Evolutionary conservation across 768 basidiomycete genomes (phyloP).

Genomic region (Neoboletus subvelutipes): DNA sequence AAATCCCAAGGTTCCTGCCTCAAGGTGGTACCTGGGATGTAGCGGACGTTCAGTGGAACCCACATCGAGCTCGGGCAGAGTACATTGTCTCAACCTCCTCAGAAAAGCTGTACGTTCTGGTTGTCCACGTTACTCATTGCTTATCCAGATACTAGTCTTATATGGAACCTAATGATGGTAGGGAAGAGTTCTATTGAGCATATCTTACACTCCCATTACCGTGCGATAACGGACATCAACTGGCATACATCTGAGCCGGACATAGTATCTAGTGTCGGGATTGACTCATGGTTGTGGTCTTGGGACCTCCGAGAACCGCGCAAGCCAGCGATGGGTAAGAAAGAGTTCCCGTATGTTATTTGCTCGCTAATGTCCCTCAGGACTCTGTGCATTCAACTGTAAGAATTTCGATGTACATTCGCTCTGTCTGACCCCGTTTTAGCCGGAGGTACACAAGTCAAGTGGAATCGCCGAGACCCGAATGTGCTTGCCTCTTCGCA

Average conservation of each 20-base stretch:
- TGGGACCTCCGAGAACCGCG: constrained; percentile 83
- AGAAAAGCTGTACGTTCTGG: constrained; percentile 71
- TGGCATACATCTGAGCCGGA: constrained; percentile 90
- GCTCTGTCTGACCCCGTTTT: background rate
- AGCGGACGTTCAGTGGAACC: constrained; percentile 91
- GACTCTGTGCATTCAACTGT: constrained; percentile 62
- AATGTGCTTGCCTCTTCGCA: constrained; percentile 91
- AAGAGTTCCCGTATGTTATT: background rate
- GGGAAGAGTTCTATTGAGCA: constrained; percentile 82
- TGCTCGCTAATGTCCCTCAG: constrained; percentile 21
- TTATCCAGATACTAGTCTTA: constrained; percentile 49
- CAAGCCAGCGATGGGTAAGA: constrained; percentile 67
- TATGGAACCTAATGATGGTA: constrained; percentile 86
- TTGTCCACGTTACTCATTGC: background rate
- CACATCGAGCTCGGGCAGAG: constrained; percentile 69
- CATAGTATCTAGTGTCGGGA: constrained; percentile 82
- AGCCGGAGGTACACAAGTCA: constrained; percentile 93
- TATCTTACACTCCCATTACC: constrained; percentile 84
- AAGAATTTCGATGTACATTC: constrained; percentile 13
- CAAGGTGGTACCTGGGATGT: constrained; percentile 98
- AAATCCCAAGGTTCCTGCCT: constrained; percentile 89
- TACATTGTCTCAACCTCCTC: constrained; percentile 88
- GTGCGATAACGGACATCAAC: constrained; percentile 97
- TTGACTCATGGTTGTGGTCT: constrained; percentile 92
- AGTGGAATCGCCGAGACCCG: constrained; percentile 90